These are phyloP conservation scores for Aegilops sharonensis DNA, from an alignment of 176 grass and related monocot species.

Conservation along the genomic window DNA sequence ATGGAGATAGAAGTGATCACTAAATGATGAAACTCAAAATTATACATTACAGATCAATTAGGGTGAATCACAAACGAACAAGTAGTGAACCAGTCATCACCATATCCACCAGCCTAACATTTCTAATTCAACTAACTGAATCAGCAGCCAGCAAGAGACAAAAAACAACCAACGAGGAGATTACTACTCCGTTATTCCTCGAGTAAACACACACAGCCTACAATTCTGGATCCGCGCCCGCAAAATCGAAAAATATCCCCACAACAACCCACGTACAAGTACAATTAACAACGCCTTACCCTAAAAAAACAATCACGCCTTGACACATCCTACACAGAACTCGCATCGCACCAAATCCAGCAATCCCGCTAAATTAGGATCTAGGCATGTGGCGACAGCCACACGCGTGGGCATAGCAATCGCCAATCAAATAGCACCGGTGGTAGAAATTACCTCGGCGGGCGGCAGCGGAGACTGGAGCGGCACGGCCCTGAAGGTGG, in stretches of 20 bases:
- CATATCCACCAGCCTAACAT: neutral
- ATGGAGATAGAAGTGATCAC: neutral
- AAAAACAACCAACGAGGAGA: neutral
- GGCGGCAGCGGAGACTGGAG: slow-evolving; percentile 71
- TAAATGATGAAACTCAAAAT: neutral
- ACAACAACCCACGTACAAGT: neutral
- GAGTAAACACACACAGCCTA: neutral
- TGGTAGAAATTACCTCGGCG: slow-evolving; percentile 52
- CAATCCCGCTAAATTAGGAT: neutral
- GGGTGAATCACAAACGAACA: neutral
- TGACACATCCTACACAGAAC: neutral
- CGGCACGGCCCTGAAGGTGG: slow-evolving; percentile 63
- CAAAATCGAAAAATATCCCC: neutral
- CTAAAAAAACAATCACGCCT: neutral
- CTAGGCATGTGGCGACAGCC: neutral
- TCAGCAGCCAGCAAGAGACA: neutral
- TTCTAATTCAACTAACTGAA: neutral
- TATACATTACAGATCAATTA: neutral
- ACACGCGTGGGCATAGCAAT: neutral
- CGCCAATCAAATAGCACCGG: neutral
- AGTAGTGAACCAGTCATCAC: neutral
- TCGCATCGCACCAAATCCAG: neutral
- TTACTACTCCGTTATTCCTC: neutral
- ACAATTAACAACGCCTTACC: neutral
- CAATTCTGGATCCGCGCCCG: slow-evolving; percentile 4